These are phyloP conservation scores for Xerocomellus dryophilus DNA, from an alignment of 768 basidiomycete species.

Conservation along the genomic window DNA sequence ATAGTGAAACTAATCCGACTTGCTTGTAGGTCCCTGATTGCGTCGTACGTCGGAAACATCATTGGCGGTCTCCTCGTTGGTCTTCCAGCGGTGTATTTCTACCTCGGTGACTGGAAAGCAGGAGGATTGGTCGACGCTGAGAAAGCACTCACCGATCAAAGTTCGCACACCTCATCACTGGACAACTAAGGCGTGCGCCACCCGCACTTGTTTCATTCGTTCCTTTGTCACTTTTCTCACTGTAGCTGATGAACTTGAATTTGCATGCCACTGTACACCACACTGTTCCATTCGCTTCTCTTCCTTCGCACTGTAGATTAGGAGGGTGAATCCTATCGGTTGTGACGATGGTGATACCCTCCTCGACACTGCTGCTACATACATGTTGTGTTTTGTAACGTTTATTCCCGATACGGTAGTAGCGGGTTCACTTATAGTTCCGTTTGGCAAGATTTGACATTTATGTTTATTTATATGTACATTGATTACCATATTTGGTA, in stretches of 20 bases:
- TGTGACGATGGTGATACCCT: not conserved
- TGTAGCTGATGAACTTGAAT: not conserved
- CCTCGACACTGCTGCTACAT: not conserved
- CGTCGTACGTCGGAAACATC: slow-evolving; percentile 63
- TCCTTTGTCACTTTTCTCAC: not conserved
- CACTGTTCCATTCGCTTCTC: not conserved
- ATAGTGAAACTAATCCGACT: not conserved
- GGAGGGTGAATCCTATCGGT: not conserved
- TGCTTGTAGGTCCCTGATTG: slow-evolving; percentile 53
- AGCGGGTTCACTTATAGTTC: too few relatives aligned
- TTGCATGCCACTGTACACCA: not conserved
- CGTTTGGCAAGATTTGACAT: too few relatives aligned
- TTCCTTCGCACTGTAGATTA: not conserved
- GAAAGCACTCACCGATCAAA: slow-evolving; percentile 25
- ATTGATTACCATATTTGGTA: too few relatives aligned
- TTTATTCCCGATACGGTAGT: not conserved
- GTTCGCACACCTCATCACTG: slow-evolving; percentile 8
- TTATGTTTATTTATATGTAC: too few relatives aligned
- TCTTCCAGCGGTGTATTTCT: slow-evolving; percentile 62
- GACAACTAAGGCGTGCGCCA: not conserved
- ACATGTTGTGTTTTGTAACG: not conserved
- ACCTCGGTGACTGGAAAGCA: slow-evolving; percentile 48
- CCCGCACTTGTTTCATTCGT: not conserved
- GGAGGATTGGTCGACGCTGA: slow-evolving; percentile 42
- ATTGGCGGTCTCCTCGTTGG: slow-evolving; percentile 64